Percentiles rank a stretch among this genome's conserved stretches.
These are phyloP conservation scores for Pholiota conissans DNA, from an alignment of 768 basidiomycete species.

Conservation along the genomic window DNA sequence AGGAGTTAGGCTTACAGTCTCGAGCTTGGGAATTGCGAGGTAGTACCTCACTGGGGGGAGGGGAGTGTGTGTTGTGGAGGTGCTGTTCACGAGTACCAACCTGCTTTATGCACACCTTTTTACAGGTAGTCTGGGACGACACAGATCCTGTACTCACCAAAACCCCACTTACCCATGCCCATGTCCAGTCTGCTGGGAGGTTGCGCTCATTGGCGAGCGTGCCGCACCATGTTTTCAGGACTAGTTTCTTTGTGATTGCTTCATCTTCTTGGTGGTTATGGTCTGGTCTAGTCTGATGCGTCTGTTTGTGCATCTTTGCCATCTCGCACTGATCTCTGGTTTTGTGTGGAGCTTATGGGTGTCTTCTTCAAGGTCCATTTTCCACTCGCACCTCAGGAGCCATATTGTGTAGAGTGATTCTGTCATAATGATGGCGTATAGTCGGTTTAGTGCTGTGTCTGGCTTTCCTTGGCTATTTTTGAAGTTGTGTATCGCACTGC, in stretches of 20 bases:
- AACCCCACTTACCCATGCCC: background rate
- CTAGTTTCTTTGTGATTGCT: background rate
- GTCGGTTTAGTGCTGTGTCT: slow-evolving; percentile 1
- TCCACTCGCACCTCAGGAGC: slow-evolving; percentile 12
- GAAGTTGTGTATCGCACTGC: no score
- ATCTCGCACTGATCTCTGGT: background rate
- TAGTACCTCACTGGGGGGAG: no score
- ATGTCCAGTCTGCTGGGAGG: slow-evolving; percentile 1
- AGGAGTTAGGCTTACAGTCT: no score
- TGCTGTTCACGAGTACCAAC: no score
- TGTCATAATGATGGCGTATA: slow-evolving; percentile 5
- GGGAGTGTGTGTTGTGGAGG: no score
- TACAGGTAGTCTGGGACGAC: no score
- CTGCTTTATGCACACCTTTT: no score
- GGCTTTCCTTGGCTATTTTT: background rate
- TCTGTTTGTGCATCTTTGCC: background rate
- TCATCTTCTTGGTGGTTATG: slow-evolving; percentile 1
- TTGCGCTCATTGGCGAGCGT: background rate
- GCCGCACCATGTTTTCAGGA: slow-evolving; percentile 2
- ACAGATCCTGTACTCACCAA: background rate
- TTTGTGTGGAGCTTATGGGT: background rate
- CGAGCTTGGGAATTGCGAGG: no score
- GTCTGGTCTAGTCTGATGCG: background rate
- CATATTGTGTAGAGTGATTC: slow-evolving; percentile 11
- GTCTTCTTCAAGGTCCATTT: background rate